Base-by-base conservation (phyloP, 345 rosid genomes). In the Noccaea caerulescens region DNA sequence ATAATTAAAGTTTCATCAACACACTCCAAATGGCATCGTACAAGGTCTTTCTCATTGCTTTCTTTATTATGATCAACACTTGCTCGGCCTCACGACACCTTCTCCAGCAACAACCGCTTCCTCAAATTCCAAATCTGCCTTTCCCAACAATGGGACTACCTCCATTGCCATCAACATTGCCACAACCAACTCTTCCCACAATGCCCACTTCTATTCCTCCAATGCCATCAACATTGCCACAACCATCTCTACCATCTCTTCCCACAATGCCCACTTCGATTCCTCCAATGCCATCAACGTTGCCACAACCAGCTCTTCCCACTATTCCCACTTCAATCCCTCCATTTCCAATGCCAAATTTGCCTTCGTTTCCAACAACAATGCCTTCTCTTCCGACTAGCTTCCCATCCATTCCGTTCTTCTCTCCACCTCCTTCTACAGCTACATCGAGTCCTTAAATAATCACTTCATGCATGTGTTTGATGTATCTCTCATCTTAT, bases 101-200 rank as follows among this genome's bases (percentile, higher is more conserved):
- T 69, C 66, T 69, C 49, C 66, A 57, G 47, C 65, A 69, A 12
- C 72, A 57, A 58, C 58, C 73, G 20, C 39, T 58, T 44, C 73
- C 73, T 36, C 58, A 58, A 25, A 69, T 69, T 38, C 65, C 65
- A 11, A 57, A 20, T 36, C 7, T 30, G 65, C 52, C 52, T 16
- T 7, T 47, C 52, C 52, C 27, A 16, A 18, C 27, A 3, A 47
- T 47, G 25, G 52, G 59, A 70, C 59, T 70, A 50, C 71, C 71
- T 66, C 72, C 53, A 30, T 42, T 54, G 10, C 61, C 71, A 66
- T 66, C 71, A 30, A 66, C 38, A 7, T 66, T 46, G 1, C 51
- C 51, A 46, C 51, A 14, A 46, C 51, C 51, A 46, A 46, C 51
- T 27, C 30, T 27, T 27, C 30, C 30, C 30, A 27, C 30, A 27